Evolutionary conservation across 208 protist genomes (phyloP).

Genomic region (Porcisia deanei): DNA sequence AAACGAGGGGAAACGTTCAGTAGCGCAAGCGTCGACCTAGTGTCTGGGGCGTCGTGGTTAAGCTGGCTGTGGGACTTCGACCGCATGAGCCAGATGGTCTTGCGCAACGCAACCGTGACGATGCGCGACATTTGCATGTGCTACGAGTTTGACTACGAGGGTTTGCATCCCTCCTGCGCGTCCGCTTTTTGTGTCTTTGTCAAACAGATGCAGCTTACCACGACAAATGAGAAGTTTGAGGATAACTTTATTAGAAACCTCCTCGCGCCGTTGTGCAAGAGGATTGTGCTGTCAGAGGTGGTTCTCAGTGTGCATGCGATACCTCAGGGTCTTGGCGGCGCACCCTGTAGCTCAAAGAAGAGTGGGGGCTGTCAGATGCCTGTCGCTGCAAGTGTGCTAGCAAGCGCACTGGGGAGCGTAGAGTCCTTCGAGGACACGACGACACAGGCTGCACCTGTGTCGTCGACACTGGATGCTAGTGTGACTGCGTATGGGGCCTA

Average conservation of each 20-base stretch:
- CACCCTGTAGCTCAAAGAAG: not conserved
- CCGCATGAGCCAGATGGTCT: slow-evolving; percentile 47
- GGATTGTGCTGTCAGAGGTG: slow-evolving; percentile 12
- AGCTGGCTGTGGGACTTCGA: slow-evolving; percentile 43
- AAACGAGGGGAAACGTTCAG: not conserved
- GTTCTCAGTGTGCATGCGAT: slow-evolving; percentile 19
- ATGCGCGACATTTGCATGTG: slow-evolving; percentile 50
- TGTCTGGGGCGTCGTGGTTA: slow-evolving; percentile 18
- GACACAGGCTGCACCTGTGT: not conserved
- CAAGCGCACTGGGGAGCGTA: not conserved
- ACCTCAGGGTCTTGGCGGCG: not conserved
- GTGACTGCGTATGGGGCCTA: slow-evolving; percentile 12
- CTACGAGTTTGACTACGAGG: slow-evolving; percentile 74
- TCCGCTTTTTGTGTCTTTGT: slow-evolving; percentile 44
- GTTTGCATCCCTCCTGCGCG: slow-evolving; percentile 53
- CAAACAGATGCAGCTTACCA: slow-evolving; percentile 42
- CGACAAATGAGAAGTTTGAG: slow-evolving; percentile 50
- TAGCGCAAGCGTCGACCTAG: not conserved
- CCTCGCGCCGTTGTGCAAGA: slow-evolving; percentile 16
- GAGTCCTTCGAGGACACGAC: too few species aligned
- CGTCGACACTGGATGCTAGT: not conserved
- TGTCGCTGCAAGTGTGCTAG: not conserved
- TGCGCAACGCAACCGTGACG: slow-evolving; percentile 52
- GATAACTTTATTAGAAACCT: slow-evolving; percentile 43
- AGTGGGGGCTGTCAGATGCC: not conserved